phyloP scores from a whole-genome alignment of 176 grass and related monocot genomes.

The Phoenix roebelenii region DNA sequence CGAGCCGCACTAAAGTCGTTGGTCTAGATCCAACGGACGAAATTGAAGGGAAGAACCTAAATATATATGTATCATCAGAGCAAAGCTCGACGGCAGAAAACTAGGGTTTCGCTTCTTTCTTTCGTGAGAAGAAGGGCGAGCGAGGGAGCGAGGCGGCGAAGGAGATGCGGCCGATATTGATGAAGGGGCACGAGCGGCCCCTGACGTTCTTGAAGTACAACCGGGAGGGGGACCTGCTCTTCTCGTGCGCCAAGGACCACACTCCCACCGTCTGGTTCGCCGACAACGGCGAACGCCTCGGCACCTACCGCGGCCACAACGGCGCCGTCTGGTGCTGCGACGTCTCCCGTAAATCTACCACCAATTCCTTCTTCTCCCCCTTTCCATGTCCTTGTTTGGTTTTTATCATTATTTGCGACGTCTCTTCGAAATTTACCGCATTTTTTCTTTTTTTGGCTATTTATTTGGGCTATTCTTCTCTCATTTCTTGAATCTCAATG shows the following conservation, averaged over 20 bases:
- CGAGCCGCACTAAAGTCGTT: no score
- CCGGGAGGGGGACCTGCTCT: conserved; percentile 80
- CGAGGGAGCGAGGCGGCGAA: neutral
- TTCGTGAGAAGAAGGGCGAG: no score
- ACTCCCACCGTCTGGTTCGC: conserved; percentile 79
- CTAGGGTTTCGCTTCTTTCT: no score
- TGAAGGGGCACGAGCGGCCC: conserved; percentile 93
- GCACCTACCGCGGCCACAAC: conserved; percentile 94
- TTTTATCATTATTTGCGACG: neutral
- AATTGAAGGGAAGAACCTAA: no score
- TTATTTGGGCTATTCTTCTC: no score
- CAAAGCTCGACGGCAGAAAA: no score
- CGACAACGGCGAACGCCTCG: conserved; percentile 68
- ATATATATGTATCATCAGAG: no score
- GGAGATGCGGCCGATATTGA: conserved; percentile 78
- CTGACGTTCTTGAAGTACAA: conserved; percentile 92
- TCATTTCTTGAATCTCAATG: no score
- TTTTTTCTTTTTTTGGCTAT: no score
- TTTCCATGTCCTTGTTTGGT: neutral
- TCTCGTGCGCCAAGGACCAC: conserved; percentile 97
- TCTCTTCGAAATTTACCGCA: no score
- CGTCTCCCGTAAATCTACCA: conserved; percentile 39
- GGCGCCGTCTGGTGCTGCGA: conserved; percentile 92
- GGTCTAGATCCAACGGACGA: no score
- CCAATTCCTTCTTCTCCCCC: neutral